phyloP scores from a whole-genome alignment of 106 monocot species.

The Apostasia shenzhenica region DNA sequence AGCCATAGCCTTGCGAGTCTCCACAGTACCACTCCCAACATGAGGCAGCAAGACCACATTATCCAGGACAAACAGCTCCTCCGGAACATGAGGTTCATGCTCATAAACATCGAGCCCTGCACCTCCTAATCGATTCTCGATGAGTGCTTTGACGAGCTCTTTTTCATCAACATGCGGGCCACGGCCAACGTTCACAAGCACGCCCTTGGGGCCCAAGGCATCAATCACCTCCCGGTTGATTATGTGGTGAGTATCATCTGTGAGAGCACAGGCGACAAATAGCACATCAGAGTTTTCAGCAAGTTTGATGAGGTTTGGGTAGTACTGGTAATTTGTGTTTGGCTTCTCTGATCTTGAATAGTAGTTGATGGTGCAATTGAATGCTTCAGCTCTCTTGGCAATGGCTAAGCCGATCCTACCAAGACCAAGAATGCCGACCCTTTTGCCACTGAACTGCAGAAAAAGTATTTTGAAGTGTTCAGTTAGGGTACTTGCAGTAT shows the following conservation, averaged over 20 bases:
- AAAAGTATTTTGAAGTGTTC: not conserved
- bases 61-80: constrained; percentile 44
- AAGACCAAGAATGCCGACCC: constrained; percentile 66
- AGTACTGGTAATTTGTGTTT: constrained; percentile 35
- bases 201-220: constrained; percentile 42
- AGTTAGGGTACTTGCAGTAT: too few species aligned
- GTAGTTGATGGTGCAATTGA: constrained; percentile 70
- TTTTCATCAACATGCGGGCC: constrained; percentile 56
- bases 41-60: constrained; percentile 75
- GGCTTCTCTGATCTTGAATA: constrained; percentile 62
- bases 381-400: constrained; percentile 73
- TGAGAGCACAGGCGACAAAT: constrained; percentile 45
- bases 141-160: constrained; percentile 49
- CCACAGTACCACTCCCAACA: constrained; percentile 45
- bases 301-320: constrained; percentile 23
- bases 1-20: constrained; percentile 56
- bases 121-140: constrained; percentile 53
- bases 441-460: constrained; percentile 83
- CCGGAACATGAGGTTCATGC: constrained; percentile 44
- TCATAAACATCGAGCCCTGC: constrained; percentile 76
- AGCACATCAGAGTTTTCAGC: constrained; percentile 49
- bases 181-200: constrained; percentile 60
- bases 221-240: constrained; percentile 48
- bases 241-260: constrained; percentile 42
- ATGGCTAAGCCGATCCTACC: constrained; percentile 75